Evolutionary conservation across 2,329 filamentous ascomycete species (phyloP).

Genomic region (Diaporthe ilicicola): DNA sequence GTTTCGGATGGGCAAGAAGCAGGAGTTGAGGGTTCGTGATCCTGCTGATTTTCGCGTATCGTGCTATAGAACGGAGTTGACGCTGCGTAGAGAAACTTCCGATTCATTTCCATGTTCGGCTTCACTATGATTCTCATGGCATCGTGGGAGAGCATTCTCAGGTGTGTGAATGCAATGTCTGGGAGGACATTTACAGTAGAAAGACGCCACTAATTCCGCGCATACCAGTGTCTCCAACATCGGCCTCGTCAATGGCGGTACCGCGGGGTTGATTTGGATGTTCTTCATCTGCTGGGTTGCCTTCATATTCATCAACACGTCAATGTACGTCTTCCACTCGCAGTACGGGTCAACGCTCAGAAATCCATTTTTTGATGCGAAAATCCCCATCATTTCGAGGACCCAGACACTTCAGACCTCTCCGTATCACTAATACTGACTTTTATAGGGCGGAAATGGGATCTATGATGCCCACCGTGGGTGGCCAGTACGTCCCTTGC

Average conservation of each 20-base stretch:
- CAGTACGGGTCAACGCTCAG: neutral
- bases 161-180: slow-evolving; percentile 35
- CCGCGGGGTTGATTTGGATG: slow-evolving; percentile 53
- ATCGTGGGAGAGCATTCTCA: slow-evolving; percentile 50
- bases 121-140: slow-evolving; percentile 56
- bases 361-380: too few relatives aligned
- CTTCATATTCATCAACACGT: slow-evolving; percentile 49
- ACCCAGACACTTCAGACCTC: too few relatives aligned
- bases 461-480: slow-evolving; percentile 5
- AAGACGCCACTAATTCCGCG: slow-evolving; percentile 36
- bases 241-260: slow-evolving; percentile 52
- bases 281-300: slow-evolving; percentile 50
- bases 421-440: neutral
- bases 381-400: neutral
- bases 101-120: slow-evolving; percentile 55
- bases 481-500: neutral
- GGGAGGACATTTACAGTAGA: too few relatives aligned
- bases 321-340: slow-evolving; percentile 51
- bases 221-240: slow-evolving; percentile 33
- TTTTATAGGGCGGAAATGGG: slow-evolving; percentile 21
- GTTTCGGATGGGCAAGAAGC: slow-evolving; percentile 58
- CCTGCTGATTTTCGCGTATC: too few relatives aligned
- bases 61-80: slow-evolving; percentile 39
- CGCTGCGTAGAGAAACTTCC: slow-evolving; percentile 48
- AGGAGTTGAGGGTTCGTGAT: slow-evolving; percentile 52